Evolutionary conservation across 352 stramenopile species (phyloP), one percentile per base, ranked within the genome.

Genomic region (Thraustotheca clavata): DNA sequence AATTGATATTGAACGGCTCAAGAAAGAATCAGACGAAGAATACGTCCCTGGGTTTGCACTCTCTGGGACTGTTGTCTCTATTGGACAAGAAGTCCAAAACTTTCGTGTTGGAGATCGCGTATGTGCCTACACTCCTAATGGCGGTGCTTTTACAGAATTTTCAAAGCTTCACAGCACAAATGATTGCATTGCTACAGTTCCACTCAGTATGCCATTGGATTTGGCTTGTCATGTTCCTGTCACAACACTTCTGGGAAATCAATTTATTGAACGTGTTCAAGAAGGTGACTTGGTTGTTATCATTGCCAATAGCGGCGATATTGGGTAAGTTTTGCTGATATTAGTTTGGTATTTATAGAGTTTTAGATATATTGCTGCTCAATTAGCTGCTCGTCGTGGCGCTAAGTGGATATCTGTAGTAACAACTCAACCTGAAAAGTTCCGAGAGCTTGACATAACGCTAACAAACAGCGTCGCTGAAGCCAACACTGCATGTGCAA

Each of bases 31-130:
- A 5, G 36, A 52, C 20, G 18, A 14, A 24, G 34, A 14, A 11
- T 52, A 26, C 22, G 34, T 63, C 12, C 57, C 57, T 24, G 57
- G 57, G 4, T 55, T 46, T 46, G 36, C 38, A 7, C 12, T 65
- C 6, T 27, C 57, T 6, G 57, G 57, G 8, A 46, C 57, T 20
- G 36, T 65, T 7, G 20, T 26, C 16, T 18, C 57, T 4, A 35
- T 65, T 27, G 57, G 57, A 11, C 18, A 39, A 20, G 38, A 65
- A 22, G 57, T 55, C 7, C 29, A 6, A 20, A 55, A 55, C 4
- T 39, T 65, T 18, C 46, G 47, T 24, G 57, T 40, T 5, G 57
- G 57, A n/a, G 57, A 65, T 33, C 57, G 57, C 39, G 57, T 65
- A 16, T 65, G 57, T 46, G 57, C 57, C 16, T 54, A 54, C n/a